phyloP scores from a whole-genome alignment of 345 rosid species.

The Geranium brycei region DNA sequence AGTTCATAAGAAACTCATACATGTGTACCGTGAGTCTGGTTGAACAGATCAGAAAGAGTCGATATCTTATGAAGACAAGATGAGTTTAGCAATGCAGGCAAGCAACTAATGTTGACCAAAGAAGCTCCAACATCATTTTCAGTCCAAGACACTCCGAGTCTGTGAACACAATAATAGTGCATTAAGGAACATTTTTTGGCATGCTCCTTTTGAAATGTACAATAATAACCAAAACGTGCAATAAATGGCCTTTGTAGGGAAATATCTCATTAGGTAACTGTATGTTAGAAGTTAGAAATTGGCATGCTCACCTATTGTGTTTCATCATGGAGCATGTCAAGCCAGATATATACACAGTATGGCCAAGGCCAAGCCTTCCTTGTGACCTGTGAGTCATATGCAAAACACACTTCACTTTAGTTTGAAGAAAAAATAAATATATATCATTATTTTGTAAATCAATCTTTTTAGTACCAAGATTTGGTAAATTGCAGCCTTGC shows the following conservation, averaged over 20 bases:
- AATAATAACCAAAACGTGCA: not conserved
- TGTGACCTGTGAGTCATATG: slow-evolving; percentile 48
- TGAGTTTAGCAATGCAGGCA: slow-evolving; percentile 78
- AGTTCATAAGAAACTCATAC: slow-evolving; percentile 19
- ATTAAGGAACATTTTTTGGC: not conserved
- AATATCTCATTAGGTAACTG: not conserved
- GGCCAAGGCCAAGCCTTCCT: slow-evolving; percentile 69
- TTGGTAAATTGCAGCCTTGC: slow-evolving; percentile 60
- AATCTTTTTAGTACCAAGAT: slow-evolving; percentile 41
- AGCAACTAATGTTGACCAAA: slow-evolving; percentile 59
- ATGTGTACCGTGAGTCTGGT: slow-evolving; percentile 25
- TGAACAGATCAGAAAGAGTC: slow-evolving; percentile 41
- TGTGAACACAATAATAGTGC: slow-evolving; percentile 22
- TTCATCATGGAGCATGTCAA: slow-evolving; percentile 55
- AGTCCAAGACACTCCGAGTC: slow-evolving; percentile 63
- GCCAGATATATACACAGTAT: slow-evolving; percentile 58
- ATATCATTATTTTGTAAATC: not conserved
- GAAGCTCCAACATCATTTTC: slow-evolving; percentile 49
- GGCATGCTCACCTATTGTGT: slow-evolving; percentile 32
- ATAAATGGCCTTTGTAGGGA: slow-evolving; percentile 2
- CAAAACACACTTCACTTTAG: not conserved
- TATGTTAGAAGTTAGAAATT: not conserved
- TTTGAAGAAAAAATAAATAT: not conserved
- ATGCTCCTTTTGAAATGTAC: not conserved
- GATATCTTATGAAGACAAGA: slow-evolving; percentile 60